Conservation (phyloP, 2,329 filamentous ascomycete species). For the Aspergillus fumigatiaffinis region DNA sequence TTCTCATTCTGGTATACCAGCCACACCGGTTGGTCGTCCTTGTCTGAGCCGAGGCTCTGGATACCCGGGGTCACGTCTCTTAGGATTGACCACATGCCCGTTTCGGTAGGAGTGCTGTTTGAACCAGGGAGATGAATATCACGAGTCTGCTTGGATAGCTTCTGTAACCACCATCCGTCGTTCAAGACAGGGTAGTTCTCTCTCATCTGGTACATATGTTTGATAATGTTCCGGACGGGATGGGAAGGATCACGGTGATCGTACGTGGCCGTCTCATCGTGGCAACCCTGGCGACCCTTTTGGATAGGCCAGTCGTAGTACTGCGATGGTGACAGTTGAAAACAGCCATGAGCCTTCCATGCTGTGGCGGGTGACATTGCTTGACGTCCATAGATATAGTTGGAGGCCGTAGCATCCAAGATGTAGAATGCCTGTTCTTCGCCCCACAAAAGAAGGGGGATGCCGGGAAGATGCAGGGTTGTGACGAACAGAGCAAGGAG, state of each 20-base stretch:
- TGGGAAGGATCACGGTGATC: conserved; percentile 62
- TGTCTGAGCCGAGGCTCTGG: conserved; percentile 47
- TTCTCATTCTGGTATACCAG: conserved; percentile 46
- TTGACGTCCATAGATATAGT: conserved; percentile 64
- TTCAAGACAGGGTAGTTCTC: conserved; percentile 55
- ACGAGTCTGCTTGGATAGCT: conserved; percentile 55
- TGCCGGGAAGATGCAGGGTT: conserved; percentile 57
- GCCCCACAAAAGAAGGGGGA: conserved; percentile 59
- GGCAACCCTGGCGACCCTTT: conserved; percentile 51
- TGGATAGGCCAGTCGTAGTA: conserved; percentile 58
- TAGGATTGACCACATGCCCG: conserved; percentile 58
- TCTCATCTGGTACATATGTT: conserved; percentile 59
- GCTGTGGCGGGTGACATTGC: conserved; percentile 59
- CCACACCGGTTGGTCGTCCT: conserved; percentile 46
- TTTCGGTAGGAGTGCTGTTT: conserved; percentile 51
- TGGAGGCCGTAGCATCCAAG: conserved; percentile 59
- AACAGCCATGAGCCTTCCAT: conserved; percentile 64
- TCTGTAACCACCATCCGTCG: conserved; percentile 54
- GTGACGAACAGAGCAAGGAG: conserved; percentile 57
- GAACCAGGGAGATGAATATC: conserved; percentile 52
- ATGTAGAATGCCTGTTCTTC: conserved; percentile 65
- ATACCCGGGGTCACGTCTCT: conserved; percentile 49
- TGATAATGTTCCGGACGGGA: conserved; percentile 58
- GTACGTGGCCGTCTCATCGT: conserved; percentile 54
- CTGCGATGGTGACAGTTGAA: conserved; percentile 53